Conservation (phyloP, 768 basidiomycete genomes). For the Leccinum pellstonianum region DNA sequence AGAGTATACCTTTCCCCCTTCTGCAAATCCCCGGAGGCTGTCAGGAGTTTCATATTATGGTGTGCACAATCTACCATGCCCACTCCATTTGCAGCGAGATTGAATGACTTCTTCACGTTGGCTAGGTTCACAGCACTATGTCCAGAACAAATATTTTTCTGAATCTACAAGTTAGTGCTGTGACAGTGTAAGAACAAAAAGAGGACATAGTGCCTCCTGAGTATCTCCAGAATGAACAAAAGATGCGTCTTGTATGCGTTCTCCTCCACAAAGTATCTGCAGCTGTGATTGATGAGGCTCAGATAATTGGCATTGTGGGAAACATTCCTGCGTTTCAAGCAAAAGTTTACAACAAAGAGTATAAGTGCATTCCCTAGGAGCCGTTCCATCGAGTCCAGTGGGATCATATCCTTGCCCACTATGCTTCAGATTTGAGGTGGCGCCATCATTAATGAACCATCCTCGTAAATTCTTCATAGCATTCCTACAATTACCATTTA, state of each 20-base stretch:
- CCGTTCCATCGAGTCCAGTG: not conserved
- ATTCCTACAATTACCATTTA: no score
- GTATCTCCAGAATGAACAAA: no score
- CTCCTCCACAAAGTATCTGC: not conserved
- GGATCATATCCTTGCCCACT: not conserved
- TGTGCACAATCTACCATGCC: constrained; percentile 29
- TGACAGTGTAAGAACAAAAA: not conserved
- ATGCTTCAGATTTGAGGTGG: not conserved
- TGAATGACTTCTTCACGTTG: not conserved
- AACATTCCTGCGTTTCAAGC: not conserved
- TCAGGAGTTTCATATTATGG: constrained; percentile 19
- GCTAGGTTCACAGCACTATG: constrained; percentile 11
- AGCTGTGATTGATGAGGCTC: not conserved
- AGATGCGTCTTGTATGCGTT: not conserved
- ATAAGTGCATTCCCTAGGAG: not conserved
- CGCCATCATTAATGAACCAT: not conserved
- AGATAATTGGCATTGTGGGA: not conserved
- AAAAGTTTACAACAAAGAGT: not conserved
- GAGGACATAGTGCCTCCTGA: not conserved
- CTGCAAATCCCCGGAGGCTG: constrained; percentile 16
- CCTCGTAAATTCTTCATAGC: no score
- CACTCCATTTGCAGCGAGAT: constrained; percentile 28
- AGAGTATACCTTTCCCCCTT: constrained; percentile 18
- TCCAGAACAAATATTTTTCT: constrained; percentile 6
- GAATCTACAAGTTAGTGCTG: no score